Evolutionary conservation across 75 land plant species (phyloP).

Genomic region (Chamaecyparis obtusa): DNA sequence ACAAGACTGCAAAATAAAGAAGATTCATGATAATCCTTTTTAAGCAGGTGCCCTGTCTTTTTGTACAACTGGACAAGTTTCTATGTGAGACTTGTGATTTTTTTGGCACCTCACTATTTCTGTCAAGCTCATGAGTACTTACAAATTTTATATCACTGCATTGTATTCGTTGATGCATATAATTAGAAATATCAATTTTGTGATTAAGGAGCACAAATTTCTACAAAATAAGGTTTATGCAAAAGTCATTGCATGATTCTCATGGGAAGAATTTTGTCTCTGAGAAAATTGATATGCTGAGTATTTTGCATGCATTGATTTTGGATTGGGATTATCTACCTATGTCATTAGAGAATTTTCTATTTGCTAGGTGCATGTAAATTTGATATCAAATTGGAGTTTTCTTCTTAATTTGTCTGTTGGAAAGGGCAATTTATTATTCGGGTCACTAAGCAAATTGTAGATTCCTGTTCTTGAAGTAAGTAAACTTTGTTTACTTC

Average conservation of each 20-base stretch:
- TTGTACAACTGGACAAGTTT: no score
- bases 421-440: neutral
- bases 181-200: neutral
- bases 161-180: neutral
- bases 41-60: no score
- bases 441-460: neutral
- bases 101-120: no score
- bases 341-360: neutral
- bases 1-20: no score
- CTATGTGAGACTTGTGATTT: no score
- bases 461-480: neutral
- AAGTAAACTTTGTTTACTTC: neutral
- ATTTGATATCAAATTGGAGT: neutral
- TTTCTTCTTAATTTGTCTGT: neutral
- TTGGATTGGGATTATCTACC: neutral
- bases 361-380: neutral
- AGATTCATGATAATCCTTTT: no score
- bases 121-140: no score
- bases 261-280: neutral
- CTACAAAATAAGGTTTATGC: neutral
- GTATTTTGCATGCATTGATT: neutral
- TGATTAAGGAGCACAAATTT: neutral
- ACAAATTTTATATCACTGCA: neutral
- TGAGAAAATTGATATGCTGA: neutral
- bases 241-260: neutral